These are phyloP conservation scores for Tuber microsphaerosporum DNA, from an alignment of 495 filamentous ascomycete species.

Conservation along the genomic window DNA sequence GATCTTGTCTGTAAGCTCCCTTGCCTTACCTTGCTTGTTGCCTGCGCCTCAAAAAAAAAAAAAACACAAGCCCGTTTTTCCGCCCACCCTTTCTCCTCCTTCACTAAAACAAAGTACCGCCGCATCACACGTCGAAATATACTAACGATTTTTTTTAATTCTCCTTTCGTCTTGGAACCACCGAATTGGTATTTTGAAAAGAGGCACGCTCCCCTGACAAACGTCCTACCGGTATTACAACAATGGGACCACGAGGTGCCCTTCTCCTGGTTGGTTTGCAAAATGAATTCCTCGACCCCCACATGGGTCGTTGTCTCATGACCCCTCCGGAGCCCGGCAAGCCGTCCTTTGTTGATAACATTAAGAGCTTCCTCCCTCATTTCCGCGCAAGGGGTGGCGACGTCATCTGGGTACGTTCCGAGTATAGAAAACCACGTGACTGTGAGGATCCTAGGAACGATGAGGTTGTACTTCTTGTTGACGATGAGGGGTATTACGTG, in stretches of 20 bases:
- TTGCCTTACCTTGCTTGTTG: slow-evolving; percentile 3
- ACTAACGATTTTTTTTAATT: background rate
- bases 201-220: background rate
- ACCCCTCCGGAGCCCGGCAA: slow-evolving; percentile 39
- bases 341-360: slow-evolving; percentile 59
- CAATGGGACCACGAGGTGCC: slow-evolving; percentile 65
- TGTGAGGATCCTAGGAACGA: slow-evolving; percentile 47
- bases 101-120: background rate
- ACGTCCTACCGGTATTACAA: slow-evolving; percentile 21
- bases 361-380: slow-evolving; percentile 57
- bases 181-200: background rate
- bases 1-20: background rate
- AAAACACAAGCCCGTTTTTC: background rate
- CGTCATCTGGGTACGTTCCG: slow-evolving; percentile 80
- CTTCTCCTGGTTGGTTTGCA: slow-evolving; percentile 81
- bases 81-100: background rate
- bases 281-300: slow-evolving; percentile 74
- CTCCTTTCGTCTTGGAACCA: background rate
- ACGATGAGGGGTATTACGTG: slow-evolving; percentile 26
- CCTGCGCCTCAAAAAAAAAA: background rate
- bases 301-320: slow-evolving; percentile 59
- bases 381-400: slow-evolving; percentile 70
- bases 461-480: slow-evolving; percentile 46
- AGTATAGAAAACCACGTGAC: slow-evolving; percentile 58
- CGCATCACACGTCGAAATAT: background rate